phyloP scores from a whole-genome alignment of 805 yeast species.

The Starmerella cellae region DNA sequence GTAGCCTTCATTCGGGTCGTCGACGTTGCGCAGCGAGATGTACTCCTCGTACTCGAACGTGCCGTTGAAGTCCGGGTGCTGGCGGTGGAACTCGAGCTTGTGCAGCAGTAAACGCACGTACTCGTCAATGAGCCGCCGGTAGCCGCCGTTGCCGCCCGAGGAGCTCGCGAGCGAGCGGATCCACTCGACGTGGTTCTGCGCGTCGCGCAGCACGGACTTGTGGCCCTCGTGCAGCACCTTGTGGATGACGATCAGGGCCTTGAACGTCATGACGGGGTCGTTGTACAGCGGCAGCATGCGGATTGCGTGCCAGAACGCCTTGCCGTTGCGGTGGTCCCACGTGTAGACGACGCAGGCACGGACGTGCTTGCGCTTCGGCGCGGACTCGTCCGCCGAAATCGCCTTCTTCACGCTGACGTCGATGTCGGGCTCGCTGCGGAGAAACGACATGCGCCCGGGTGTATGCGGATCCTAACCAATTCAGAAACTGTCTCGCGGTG shows the following conservation, averaged over 20 bases:
- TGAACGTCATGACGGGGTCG: conserved; percentile 75
- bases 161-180: conserved; percentile 52
- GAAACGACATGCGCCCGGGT: conserved; percentile 24
- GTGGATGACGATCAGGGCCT: conserved; percentile 72
- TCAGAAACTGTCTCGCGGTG: too few species aligned
- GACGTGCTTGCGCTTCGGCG: conserved; percentile 93
- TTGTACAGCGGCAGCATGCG: conserved; percentile 66
- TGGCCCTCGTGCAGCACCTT: conserved; percentile 98
- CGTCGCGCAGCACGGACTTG: conserved; percentile 67
- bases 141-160: conserved; percentile 27
- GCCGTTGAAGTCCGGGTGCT: conserved; percentile 83
- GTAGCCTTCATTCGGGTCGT: conserved; percentile 92
- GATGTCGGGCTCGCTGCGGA: conserved; percentile 30
- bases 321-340: conserved; percentile 83
- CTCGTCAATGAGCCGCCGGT: conserved; percentile 62
- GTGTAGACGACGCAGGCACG: conserved; percentile 90
- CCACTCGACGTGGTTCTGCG: conserved; percentile 65
- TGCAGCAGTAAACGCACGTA: conserved; percentile 56
- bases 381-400: conserved; percentile 68
- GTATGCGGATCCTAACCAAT: too few species aligned
- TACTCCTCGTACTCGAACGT: conserved; percentile 94
- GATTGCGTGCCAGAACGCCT: conserved; percentile 72
- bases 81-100: conserved; percentile 70
- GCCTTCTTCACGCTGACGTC: conserved; percentile 61
- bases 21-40: conserved; percentile 69